A percentile compares a stretch with the other conserved stretches of the same genome.
Conservation (phyloP, 31 red algal genomes). For the Asparagopsis taxiformis region DNA sequence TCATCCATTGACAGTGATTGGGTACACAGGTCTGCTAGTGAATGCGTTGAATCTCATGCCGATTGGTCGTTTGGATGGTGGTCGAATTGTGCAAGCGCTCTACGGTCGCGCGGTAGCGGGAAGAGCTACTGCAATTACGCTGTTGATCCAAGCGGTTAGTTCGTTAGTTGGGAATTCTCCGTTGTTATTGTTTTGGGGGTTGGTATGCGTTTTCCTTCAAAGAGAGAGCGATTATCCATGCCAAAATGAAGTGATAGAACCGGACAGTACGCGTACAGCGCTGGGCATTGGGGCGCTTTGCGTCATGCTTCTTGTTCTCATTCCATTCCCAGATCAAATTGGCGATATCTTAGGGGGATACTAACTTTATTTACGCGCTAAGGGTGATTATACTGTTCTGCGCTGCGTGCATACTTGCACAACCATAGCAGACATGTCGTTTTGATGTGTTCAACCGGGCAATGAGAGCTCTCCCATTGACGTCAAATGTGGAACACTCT, state of each 20-base stretch:
- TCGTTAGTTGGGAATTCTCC: slow-evolving; percentile 91
- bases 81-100: slow-evolving; percentile 81
- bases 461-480: background rate
- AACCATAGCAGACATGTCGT: no score
- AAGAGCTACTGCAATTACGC: slow-evolving; percentile 59
- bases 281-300: slow-evolving; percentile 60
- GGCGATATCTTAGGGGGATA: slow-evolving; percentile 81
- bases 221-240: slow-evolving; percentile 89
- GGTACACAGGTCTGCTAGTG: slow-evolving; percentile 89
- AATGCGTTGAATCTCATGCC: slow-evolving; percentile 96
- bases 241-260: slow-evolving; percentile 87
- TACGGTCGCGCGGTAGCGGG: slow-evolving; percentile 76
- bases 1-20: slow-evolving; percentile 84
- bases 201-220: slow-evolving; percentile 87
- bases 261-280: slow-evolving; percentile 75
- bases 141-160: slow-evolving; percentile 63
- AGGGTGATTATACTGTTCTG: no score
- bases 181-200: slow-evolving; percentile 85
- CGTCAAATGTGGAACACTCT: background rate
- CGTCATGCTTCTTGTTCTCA: slow-evolving; percentile 76
- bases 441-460: no score
- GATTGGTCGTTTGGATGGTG: slow-evolving; percentile 93
- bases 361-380: slow-evolving; percentile 27
- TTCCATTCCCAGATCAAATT: slow-evolving; percentile 89
- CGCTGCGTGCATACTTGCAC: no score